Percentiles rank a stretch among this genome's conserved stretches.
Conservation (phyloP, 805 yeast genomes). For the Wickerhamomyces rabaulensis region DNA sequence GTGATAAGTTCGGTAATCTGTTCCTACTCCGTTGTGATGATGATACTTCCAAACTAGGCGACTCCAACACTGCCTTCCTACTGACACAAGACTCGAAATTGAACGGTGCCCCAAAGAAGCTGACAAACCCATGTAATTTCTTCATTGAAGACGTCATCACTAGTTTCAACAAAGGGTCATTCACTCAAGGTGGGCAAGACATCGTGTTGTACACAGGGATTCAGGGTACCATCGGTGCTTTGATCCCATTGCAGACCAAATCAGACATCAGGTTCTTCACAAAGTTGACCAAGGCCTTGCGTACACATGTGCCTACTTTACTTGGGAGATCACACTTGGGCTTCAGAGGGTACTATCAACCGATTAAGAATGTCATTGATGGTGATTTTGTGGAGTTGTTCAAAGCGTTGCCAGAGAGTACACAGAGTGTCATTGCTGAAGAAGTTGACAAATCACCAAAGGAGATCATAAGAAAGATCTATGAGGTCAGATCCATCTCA, state of each 20-base stretch:
- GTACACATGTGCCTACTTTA: constrained; percentile 22
- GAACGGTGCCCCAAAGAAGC: constrained; percentile 49
- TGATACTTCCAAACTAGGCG: constrained; percentile 43
- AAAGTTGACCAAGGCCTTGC: constrained; percentile 45
- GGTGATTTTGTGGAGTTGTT: constrained; percentile 76
- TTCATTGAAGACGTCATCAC: constrained; percentile 69
- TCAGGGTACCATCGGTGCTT: constrained; percentile 74
- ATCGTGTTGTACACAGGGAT: constrained; percentile 67
- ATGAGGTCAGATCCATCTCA: constrained; percentile 40
- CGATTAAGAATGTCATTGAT: constrained; percentile 71
- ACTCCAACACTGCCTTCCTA: constrained; percentile 37
- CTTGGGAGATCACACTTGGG: constrained; percentile 62
- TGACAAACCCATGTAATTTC: constrained; percentile 50
- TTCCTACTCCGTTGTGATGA: constrained; percentile 59
- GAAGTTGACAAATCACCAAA: constrained; percentile 41
- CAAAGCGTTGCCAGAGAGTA: constrained; percentile 9
- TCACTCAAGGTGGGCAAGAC: constrained; percentile 62
- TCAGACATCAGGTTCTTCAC: constrained; percentile 57
- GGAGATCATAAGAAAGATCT: constrained; percentile 47
- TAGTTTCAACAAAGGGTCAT: constrained; percentile 46
- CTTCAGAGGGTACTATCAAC: constrained; percentile 78
- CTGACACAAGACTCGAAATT: constrained; percentile 28
- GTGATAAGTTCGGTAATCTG: constrained; percentile 83
- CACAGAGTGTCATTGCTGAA: constrained; percentile 19
- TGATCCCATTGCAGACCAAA: constrained; percentile 60